Percentiles rank a stretch among this genome's conserved stretches.
These are phyloP conservation scores for Coelastrella sp. DNA, from an alignment of 139 green algal species.

Conservation along the genomic window DNA sequence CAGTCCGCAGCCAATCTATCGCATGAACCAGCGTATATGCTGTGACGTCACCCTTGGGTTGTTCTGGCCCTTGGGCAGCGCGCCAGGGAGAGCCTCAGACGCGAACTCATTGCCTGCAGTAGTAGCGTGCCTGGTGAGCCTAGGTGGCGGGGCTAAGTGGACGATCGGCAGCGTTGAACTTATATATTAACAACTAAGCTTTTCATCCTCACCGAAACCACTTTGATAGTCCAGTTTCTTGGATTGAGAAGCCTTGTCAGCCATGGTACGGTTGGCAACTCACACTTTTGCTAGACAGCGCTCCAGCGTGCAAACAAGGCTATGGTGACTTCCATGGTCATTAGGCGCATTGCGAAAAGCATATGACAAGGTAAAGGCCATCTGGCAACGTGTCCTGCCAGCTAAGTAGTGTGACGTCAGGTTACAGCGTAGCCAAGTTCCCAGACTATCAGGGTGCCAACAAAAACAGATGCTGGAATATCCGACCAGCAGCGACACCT, in stretches of 20 bases:
- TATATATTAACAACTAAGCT: background rate
- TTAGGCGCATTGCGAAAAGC: too few species aligned
- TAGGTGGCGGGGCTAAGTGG: background rate
- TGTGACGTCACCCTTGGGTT: conserved; percentile 74
- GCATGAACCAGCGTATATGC: too few species aligned
- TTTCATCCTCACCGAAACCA: conserved; percentile 67
- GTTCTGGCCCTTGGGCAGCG: conserved; percentile 89
- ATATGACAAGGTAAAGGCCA: too few species aligned
- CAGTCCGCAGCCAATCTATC: too few species aligned
- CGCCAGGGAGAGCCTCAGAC: conserved; percentile 85
- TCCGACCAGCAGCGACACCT: background rate
- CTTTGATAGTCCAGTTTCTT: conserved; percentile 59
- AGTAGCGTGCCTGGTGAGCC: background rate
- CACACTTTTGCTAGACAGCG: too few species aligned
- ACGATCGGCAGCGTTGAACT: background rate
- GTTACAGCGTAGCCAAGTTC: background rate
- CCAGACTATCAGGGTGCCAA: too few species aligned
- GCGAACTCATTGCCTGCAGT: conserved; percentile 87
- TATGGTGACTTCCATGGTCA: too few species aligned
- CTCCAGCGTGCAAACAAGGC: too few species aligned
- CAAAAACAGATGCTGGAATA: background rate
- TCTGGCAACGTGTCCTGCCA: background rate
- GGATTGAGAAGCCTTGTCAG: background rate
- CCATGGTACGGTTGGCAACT: background rate
- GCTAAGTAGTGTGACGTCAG: background rate